These are phyloP conservation scores for Dryadomyces quercus-mongolicae DNA, from an alignment of 2,329 filamentous ascomycete species.

Conservation along the genomic window DNA sequence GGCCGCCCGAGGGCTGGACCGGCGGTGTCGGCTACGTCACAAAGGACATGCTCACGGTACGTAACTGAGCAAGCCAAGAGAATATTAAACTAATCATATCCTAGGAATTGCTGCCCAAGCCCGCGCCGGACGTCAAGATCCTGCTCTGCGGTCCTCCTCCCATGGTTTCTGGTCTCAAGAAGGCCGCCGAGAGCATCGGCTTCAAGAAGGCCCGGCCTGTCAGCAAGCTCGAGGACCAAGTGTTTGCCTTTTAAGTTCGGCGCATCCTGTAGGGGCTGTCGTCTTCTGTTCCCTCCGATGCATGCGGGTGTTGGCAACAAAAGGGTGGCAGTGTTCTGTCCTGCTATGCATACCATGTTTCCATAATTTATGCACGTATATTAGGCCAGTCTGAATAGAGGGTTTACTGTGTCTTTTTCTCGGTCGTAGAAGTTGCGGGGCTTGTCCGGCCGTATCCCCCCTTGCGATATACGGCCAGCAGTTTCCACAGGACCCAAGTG, in stretches of 20 bases:
- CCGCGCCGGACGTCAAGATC: slow-evolving; percentile 81
- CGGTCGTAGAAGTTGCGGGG: slow-evolving; percentile 11
- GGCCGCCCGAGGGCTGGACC: slow-evolving; percentile 81
- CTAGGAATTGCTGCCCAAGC: slow-evolving; percentile 67
- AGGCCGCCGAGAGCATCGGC: slow-evolving; percentile 76
- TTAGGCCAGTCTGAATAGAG: neutral
- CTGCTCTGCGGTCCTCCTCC: slow-evolving; percentile 90
- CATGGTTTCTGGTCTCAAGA: slow-evolving; percentile 96
- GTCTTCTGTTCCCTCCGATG: no score
- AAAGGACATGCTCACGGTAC: slow-evolving; percentile 75
- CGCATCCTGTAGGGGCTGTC: no score
- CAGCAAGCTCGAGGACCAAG: slow-evolving; percentile 95
- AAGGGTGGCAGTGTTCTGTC: no score
- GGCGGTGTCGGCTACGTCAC: slow-evolving; percentile 94
- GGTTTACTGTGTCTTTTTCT: slow-evolving; percentile 11
- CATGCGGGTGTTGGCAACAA: no score
- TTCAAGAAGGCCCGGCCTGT: slow-evolving; percentile 88
- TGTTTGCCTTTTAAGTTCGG: slow-evolving; percentile 86
- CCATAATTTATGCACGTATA: neutral
- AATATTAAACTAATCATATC: no score
- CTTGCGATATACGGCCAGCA: slow-evolving; percentile 27
- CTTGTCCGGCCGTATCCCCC: slow-evolving; percentile 19
- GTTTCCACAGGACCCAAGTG: slow-evolving; percentile 54
- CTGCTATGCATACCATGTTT: neutral
- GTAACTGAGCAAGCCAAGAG: no score